Conservation (phyloP, 208 protist genomes). For the Strigomonas culicis region DNA sequence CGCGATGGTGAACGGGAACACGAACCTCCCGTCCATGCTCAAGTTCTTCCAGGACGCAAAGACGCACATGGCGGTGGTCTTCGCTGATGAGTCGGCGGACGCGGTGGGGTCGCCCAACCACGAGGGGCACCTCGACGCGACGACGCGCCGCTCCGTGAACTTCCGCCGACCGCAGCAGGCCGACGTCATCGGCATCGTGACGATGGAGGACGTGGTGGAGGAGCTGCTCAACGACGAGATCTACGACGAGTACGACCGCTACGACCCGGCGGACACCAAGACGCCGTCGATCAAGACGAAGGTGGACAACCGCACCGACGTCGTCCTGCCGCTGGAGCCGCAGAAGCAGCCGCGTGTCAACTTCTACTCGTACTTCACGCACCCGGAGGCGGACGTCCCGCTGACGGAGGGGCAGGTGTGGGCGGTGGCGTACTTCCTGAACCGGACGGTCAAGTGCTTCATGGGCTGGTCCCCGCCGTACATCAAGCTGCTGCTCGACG, state of each 20-base stretch:
- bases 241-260: constrained; percentile 89
- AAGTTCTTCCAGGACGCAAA: constrained; percentile 77
- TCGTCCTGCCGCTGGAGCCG: constrained; percentile 40
- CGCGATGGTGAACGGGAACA: constrained; percentile 51
- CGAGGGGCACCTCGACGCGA: constrained; percentile 16
- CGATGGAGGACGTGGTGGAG: constrained; percentile 88
- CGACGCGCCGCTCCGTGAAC: constrained; percentile 20
- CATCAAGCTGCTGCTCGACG: constrained; percentile 81
- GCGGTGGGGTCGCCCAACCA: not conserved
- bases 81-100: constrained; percentile 25
- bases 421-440: constrained; percentile 80
- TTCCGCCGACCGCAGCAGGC: constrained; percentile 9
- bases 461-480: constrained; percentile 59
- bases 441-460: constrained; percentile 57
- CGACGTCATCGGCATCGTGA: constrained; percentile 69
- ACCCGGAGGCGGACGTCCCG: constrained; percentile 34
- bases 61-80: constrained; percentile 87
- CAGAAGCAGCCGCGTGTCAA: constrained; percentile 63
- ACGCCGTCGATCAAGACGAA: constrained; percentile 6
- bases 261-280: constrained; percentile 20
- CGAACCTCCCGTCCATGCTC: constrained; percentile 67
- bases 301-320: constrained; percentile 15
- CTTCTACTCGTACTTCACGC: constrained; percentile 88
- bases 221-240: constrained; percentile 82
- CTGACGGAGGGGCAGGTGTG: constrained; percentile 83